Percentiles rank a stretch among this genome's conserved stretches.
Evolutionary conservation across 139 green algal genomes (phyloP).

Genomic region (Asterochloris sp.): DNA sequence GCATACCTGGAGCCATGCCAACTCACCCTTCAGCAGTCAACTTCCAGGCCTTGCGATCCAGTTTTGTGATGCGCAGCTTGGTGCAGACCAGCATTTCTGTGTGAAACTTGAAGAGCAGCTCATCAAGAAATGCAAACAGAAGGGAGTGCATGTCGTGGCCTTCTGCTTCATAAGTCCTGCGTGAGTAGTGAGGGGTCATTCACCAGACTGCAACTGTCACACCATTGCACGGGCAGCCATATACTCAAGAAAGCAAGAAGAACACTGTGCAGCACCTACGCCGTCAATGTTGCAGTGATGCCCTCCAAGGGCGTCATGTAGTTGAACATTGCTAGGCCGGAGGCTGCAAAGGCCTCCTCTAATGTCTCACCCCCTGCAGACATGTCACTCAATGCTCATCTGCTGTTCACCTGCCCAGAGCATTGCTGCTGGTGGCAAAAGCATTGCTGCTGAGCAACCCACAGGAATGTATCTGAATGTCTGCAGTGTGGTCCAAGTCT

Average conservation of each 20-base stretch:
- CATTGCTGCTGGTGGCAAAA: not conserved
- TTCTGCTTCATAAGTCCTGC: constrained; percentile 42
- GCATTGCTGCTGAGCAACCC: not conserved
- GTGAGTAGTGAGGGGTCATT: not conserved
- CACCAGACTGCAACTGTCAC: no score
- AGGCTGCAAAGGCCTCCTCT: constrained; percentile 55
- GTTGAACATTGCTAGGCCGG: constrained; percentile 81
- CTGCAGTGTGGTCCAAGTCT: constrained; percentile 87
- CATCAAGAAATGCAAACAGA: constrained; percentile 82
- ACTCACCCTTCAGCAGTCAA: constrained; percentile 42
- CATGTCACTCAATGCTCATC: not conserved
- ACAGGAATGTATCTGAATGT: constrained; percentile 85
- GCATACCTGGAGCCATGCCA: no score
- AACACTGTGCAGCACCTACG: no score
- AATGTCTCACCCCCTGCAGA: constrained; percentile 52
- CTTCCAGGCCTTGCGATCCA: constrained; percentile 46
- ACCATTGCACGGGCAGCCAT: no score
- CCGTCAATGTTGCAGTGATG: constrained; percentile 23
- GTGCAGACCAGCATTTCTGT: constrained; percentile 67
- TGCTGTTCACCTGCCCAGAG: not conserved
- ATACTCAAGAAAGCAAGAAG: no score
- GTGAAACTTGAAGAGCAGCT: constrained; percentile 76
- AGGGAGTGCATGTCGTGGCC: constrained; percentile 79
- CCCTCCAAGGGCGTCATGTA: constrained; percentile 77
- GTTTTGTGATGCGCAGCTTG: constrained; percentile 39